Evolutionary conservation across 495 filamentous ascomycete species (phyloP).

Genomic region (Daldinia vernicosa): DNA sequence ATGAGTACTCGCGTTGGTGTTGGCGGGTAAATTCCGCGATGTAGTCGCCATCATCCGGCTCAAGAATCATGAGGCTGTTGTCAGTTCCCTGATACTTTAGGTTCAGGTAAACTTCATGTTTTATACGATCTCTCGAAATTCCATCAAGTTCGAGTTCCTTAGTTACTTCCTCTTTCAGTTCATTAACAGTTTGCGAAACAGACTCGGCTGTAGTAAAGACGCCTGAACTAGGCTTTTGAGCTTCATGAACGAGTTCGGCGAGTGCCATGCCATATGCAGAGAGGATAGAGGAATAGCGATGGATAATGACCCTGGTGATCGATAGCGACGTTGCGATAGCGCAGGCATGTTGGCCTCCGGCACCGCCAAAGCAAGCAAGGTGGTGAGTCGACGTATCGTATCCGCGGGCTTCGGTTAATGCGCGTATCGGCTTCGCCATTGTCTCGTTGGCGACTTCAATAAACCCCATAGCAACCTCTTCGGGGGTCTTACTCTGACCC

Average conservation of each 20-base stretch:
- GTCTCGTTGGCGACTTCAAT: conserved; percentile 85
- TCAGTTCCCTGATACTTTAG: conserved; percentile 78
- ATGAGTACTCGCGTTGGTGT: conserved; percentile 82
- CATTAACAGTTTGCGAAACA: conserved; percentile 48
- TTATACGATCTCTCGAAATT: conserved; percentile 66
- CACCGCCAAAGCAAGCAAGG: conserved; percentile 81
- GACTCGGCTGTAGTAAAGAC: conserved; percentile 3
- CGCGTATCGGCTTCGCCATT: conserved; percentile 82
- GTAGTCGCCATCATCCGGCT: conserved; percentile 60
- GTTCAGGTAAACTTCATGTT: conserved; percentile 76
- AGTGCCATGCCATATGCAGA: conserved; percentile 88
- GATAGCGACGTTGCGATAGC: conserved; percentile 79
- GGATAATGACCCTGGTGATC: conserved; percentile 76
- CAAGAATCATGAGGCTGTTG: conserved; percentile 74
- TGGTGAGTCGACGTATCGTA: conserved; percentile 80
- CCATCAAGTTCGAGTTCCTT: conserved; percentile 67
- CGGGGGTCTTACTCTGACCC: conserved; percentile 67
- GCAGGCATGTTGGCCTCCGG: conserved; percentile 84
- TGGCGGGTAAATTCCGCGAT: conserved; percentile 65
- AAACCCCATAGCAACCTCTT: conserved; percentile 81
- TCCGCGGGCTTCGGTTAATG: conserved; percentile 80
- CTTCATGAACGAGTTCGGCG: conserved; percentile 81
- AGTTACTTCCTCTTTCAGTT: conserved; percentile 65
- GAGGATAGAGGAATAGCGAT: conserved; percentile 81
- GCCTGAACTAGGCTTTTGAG: conserved; percentile 64